Conservation (phyloP, 2,329 filamentous ascomycete species). For the Chrysoporthe cubensis region DNA sequence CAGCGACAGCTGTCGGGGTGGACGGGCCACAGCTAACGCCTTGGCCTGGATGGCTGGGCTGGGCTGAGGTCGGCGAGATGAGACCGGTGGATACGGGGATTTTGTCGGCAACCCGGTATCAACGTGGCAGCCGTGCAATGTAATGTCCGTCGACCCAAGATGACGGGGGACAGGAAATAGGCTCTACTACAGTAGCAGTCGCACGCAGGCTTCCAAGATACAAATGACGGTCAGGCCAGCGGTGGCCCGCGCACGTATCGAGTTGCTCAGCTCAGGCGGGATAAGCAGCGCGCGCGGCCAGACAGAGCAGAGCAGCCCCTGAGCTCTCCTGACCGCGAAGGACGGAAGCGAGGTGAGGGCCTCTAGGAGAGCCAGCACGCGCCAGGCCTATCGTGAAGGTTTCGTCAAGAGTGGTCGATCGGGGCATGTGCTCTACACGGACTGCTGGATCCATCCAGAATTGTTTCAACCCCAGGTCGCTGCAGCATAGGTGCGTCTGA, state of each 20-base stretch:
- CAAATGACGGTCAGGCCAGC: background rate
- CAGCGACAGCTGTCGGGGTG: background rate
- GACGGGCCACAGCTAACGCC: slow-evolving; percentile 1
- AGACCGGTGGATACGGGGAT: slow-evolving; percentile 7
- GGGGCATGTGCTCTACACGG: background rate
- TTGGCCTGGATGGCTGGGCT: slow-evolving; percentile 7
- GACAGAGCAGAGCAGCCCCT: background rate
- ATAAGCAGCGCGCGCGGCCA: background rate
- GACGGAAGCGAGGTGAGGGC: too few relatives aligned
- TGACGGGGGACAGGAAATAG: background rate
- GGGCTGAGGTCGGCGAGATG: slow-evolving; percentile 14
- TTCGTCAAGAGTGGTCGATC: background rate
- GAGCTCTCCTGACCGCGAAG: background rate
- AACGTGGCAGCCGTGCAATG: slow-evolving; percentile 10
- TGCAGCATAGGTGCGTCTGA: background rate
- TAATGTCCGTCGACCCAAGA: background rate
- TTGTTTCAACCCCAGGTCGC: slow-evolving; percentile 4
- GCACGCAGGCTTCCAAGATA: background rate
- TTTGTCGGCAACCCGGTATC: slow-evolving; percentile 2
- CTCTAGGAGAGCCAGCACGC: too few relatives aligned
- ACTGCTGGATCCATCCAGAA: background rate
- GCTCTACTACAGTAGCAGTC: background rate
- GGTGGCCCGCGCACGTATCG: background rate
- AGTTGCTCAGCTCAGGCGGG: background rate
- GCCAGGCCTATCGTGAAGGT: background rate